phyloP scores from a whole-genome alignment of 495 filamentous ascomycete genomes.

The Immersiella caudata region DNA sequence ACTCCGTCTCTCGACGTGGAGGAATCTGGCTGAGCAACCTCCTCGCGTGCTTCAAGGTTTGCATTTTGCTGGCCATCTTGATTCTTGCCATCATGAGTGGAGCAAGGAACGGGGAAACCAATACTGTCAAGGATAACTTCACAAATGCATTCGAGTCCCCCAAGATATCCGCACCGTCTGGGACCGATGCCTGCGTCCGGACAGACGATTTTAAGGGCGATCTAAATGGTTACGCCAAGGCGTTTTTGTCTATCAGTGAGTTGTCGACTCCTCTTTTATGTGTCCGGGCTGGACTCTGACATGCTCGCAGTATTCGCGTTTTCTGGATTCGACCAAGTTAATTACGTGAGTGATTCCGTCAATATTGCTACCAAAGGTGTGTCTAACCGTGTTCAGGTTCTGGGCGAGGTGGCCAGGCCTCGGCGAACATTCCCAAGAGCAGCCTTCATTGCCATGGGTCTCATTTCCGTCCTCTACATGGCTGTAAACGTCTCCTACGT shows the following conservation, averaged over 20 bases:
- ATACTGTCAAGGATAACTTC: neutral
- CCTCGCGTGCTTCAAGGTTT: constrained; percentile 52
- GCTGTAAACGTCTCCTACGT: constrained; percentile 53
- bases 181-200: neutral
- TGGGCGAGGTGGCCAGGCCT: constrained; percentile 50
- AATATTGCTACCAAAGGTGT: neutral
- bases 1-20: constrained; percentile 49
- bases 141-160: neutral
- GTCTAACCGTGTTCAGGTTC: constrained; percentile 22
- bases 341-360: constrained; percentile 32
- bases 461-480: constrained; percentile 45
- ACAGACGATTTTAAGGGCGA: constrained; percentile 40
- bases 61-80: constrained; percentile 38
- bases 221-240: constrained; percentile 33
- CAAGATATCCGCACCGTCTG: neutral
- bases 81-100: neutral
- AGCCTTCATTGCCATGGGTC: constrained; percentile 35
- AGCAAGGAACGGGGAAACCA: neutral
- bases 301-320: constrained; percentile 36
- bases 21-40: constrained; percentile 56
- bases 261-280: neutral
- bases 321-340: constrained; percentile 47
- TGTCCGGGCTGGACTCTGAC: neutral
- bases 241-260: constrained; percentile 35
- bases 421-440: constrained; percentile 43